Evolutionary conservation across 2,329 filamentous ascomycete genomes (phyloP).

Genomic region (Lanzia echinophila): DNA sequence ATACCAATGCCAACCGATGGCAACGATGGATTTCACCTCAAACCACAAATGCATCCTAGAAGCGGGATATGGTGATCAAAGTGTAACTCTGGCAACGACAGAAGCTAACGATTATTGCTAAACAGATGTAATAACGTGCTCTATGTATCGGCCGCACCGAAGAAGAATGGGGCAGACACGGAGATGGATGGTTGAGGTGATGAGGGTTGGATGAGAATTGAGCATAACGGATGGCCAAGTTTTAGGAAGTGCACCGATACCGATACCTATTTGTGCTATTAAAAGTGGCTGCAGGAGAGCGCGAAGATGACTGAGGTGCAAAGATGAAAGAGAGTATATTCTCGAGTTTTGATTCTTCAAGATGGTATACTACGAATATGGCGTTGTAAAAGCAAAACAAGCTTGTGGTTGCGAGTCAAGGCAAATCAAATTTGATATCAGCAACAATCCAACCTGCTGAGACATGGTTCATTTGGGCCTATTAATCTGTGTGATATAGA

Average conservation of each 20-base stretch:
- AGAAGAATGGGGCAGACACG: constrained; percentile 43
- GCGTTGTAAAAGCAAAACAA: constrained; percentile 25
- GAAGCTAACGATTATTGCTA: neutral
- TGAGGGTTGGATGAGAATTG: neutral
- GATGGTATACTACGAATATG: constrained; percentile 22
- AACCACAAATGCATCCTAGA: no score
- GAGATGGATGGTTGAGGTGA: constrained; percentile 46
- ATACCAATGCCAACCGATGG: neutral
- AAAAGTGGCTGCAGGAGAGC: neutral
- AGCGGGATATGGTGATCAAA: neutral
- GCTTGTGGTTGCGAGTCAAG: constrained; percentile 5
- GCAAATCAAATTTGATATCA: constrained; percentile 16
- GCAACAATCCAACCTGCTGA: neutral
- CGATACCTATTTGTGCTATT: neutral
- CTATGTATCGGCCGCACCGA: constrained; percentile 65
- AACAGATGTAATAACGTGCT: constrained; percentile 91
- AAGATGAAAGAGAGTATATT: neutral
- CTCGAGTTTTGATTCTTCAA: neutral
- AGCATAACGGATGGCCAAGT: neutral
- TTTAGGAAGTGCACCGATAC: constrained; percentile 4
- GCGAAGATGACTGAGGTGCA: neutral
- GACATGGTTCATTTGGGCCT: neutral
- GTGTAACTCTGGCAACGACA: neutral
- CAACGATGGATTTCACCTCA: neutral
- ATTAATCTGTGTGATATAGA: neutral